phyloP scores from a whole-genome alignment of 192 early-diverging fungal genomes.

The Funneliformis mosseae region DNA sequence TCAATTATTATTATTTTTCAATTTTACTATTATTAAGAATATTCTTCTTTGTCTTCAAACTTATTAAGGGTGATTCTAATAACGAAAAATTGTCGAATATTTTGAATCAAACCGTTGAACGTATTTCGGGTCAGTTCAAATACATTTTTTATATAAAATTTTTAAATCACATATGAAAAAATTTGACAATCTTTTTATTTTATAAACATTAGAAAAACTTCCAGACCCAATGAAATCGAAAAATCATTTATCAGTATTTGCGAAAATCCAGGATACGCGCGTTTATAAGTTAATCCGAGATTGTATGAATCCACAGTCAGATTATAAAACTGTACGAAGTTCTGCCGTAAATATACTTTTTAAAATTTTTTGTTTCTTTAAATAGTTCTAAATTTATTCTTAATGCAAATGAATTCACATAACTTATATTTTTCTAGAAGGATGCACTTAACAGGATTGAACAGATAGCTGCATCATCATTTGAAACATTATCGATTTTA shows the following conservation, averaged over 20 bases:
- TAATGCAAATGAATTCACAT: background rate
- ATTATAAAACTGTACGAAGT: conserved; percentile 73
- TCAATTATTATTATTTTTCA: background rate
- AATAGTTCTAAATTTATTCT: background rate
- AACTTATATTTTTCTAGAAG: conserved; percentile 36
- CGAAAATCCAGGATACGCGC: conserved; percentile 63
- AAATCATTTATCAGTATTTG: conserved; percentile 69
- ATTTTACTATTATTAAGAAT: background rate
- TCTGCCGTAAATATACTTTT: conserved; percentile 45
- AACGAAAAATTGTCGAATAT: conserved; percentile 51
- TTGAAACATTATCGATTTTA: conserved; percentile 74
- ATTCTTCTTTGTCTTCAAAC: background rate
- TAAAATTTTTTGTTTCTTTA: too few species aligned
- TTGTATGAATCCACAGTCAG: conserved; percentile 69
- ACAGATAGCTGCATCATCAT: conserved; percentile 53
- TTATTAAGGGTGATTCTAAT: conserved; percentile 42
- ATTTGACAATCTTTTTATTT: background rate
- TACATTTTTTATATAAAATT: background rate
- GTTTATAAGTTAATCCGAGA: conserved; percentile 69
- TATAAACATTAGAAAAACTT: conserved; percentile 45
- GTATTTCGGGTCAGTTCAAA: conserved; percentile 53
- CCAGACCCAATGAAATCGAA: conserved; percentile 70
- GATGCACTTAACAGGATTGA: conserved; percentile 71
- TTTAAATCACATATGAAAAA: background rate
- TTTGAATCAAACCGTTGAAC: conserved; percentile 54